phyloP scores from a whole-genome alignment of 192 early-diverging fungal genomes.

The Thoreauomyces humboldtii region DNA sequence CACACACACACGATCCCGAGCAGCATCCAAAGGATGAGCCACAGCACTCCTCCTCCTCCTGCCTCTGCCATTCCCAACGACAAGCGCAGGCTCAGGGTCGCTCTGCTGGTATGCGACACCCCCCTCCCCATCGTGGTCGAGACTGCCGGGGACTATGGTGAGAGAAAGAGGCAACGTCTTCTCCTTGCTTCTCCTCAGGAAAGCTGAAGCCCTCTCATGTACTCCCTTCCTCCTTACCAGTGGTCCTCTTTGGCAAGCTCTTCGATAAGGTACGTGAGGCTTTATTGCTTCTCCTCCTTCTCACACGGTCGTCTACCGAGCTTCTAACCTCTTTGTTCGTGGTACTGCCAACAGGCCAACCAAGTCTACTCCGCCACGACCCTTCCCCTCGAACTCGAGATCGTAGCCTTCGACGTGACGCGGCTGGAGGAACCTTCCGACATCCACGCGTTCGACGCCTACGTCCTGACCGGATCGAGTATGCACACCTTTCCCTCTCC shows the following conservation, averaged over 20 bases:
- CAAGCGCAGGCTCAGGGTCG: conserved; percentile 10
- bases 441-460: conserved; percentile 25
- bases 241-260: conserved; percentile 26
- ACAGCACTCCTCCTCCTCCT: no score
- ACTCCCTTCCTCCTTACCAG: not conserved
- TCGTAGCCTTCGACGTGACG: conserved; percentile 26
- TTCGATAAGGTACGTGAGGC: conserved; percentile 9
- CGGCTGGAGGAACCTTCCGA: conserved; percentile 18
- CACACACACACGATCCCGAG: no score
- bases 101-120: conserved; percentile 21
- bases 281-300: no score
- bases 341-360: not conserved
- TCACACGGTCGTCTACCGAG: not conserved
- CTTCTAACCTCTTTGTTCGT: not conserved
- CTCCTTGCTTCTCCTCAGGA: not conserved
- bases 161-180: not conserved
- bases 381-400: conserved; percentile 1
- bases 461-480: conserved; percentile 44
- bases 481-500: no score
- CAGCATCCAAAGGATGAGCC: no score
- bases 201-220: no score
- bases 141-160: conserved; percentile 29
- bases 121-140: conserved; percentile 13
- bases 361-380: not conserved
- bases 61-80: no score